Conservation (phyloP, 1,284 basidiomycete species). For the Tilletia setariae region DNA sequence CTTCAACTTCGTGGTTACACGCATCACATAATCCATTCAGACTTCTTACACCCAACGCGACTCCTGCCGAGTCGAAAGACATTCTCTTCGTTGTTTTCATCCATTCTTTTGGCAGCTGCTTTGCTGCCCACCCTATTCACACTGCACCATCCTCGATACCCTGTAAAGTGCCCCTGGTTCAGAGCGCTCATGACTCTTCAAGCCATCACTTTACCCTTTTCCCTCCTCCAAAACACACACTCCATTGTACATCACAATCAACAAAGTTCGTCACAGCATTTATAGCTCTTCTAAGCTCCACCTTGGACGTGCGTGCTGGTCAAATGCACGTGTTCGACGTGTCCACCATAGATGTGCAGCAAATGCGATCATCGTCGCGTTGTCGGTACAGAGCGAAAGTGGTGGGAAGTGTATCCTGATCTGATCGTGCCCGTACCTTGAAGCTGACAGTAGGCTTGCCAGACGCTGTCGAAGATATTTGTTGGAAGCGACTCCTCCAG, state of each 20-base stretch:
- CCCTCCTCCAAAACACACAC: too few relatives aligned
- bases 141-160: too few relatives aligned
- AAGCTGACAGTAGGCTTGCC: conserved; percentile 24
- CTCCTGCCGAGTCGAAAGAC: too few relatives aligned
- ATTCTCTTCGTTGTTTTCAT: too few relatives aligned
- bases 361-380: conserved; percentile 53
- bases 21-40: too few relatives aligned
- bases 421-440: conserved; percentile 9
- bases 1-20: neutral
- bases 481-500: conserved; percentile 51
- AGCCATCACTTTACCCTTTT: too few relatives aligned
- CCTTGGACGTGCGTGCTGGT: conserved; percentile 34
- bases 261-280: neutral
- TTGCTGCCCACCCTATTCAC: too few relatives aligned
- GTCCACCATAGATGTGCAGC: conserved; percentile 36
- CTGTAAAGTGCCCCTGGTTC: too few relatives aligned
- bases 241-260: too few relatives aligned
- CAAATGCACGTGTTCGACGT: conserved; percentile 31
- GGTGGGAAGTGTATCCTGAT: conserved; percentile 42
- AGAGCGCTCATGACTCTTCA: too few relatives aligned
- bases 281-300: conserved; percentile 46
- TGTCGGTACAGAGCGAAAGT: conserved; percentile 46
- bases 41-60: too few relatives aligned
- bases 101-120: too few relatives aligned
- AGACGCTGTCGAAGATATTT: conserved; percentile 33